Evolutionary conservation across 768 basidiomycete species (phyloP).

Genomic region (Hebeloma cylindrosporum): DNA sequence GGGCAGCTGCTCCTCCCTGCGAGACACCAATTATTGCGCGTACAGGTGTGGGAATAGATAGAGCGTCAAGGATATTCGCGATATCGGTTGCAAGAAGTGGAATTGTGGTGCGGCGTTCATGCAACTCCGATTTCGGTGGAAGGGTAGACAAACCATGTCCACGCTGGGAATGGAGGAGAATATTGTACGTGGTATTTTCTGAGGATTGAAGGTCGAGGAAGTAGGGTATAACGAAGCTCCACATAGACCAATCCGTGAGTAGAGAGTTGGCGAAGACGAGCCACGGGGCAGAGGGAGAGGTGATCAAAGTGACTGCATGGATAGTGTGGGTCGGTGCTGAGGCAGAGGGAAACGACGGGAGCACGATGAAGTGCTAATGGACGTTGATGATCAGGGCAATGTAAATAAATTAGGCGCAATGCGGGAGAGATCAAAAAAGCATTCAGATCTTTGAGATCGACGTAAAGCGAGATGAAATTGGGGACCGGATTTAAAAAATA

Average conservation of each 20-base stretch:
- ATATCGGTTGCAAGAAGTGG: conserved; percentile 48
- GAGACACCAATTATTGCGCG: conserved; percentile 53
- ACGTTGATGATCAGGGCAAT: neutral
- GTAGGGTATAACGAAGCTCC: conserved; percentile 43
- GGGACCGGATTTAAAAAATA: neutral
- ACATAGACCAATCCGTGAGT: conserved; percentile 48
- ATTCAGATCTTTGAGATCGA: conserved; percentile 1
- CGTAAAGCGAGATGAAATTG: neutral
- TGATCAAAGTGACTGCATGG: conserved; percentile 42
- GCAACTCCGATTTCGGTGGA: conserved; percentile 15
- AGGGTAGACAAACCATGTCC: conserved; percentile 50
- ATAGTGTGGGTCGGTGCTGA: conserved; percentile 31
- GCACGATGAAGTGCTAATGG: conserved; percentile 38
- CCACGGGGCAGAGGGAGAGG: conserved; percentile 45
- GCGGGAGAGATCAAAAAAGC: neutral
- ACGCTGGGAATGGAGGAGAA: conserved; percentile 51
- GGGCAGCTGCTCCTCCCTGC: conserved; percentile 50
- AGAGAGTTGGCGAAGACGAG: conserved; percentile 52
- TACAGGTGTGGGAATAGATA: conserved; percentile 38
- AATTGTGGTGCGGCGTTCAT: conserved; percentile 36
- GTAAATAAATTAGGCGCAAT: neutral
- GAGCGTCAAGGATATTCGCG: conserved; percentile 33
- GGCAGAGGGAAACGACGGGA: conserved; percentile 32
- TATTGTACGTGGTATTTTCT: conserved; percentile 35
- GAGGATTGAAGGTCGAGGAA: conserved; percentile 30